These are phyloP conservation scores for Ceratocystis eucalypticola DNA, from an alignment of 2,329 filamentous ascomycete genomes.

Conservation along the genomic window DNA sequence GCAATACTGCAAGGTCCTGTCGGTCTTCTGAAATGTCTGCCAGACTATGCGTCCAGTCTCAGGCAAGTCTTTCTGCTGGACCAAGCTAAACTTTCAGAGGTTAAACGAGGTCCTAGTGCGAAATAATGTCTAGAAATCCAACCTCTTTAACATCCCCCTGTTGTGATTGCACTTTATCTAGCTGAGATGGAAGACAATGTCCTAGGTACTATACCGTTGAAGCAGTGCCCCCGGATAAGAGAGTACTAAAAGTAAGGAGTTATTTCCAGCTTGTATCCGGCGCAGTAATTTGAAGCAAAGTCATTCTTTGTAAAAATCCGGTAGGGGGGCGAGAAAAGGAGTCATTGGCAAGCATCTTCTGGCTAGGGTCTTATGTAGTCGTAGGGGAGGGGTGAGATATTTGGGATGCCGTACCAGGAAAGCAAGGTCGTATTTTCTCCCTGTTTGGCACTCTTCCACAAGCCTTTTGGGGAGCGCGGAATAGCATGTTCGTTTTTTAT, in stretches of 20 bases:
- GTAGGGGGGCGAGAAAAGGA: background rate
- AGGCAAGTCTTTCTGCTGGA: no score
- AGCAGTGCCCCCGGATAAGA: background rate
- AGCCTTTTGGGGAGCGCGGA: background rate
- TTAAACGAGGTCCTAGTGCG: background rate
- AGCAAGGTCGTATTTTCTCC: background rate
- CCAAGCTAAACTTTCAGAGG: background rate
- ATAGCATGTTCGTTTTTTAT: background rate
- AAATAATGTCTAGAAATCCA: background rate
- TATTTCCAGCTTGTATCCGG: background rate
- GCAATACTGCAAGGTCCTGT: no score
- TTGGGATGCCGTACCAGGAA: background rate
- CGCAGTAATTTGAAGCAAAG: background rate
- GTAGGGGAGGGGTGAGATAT: background rate
- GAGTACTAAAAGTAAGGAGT: background rate
- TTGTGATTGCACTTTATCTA: background rate
- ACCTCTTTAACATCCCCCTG: background rate
- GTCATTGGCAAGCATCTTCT: background rate
- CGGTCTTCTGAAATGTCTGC: no score
- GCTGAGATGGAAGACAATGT: background rate
- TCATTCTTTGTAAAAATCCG: background rate
- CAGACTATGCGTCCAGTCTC: no score
- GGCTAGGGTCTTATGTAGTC: background rate
- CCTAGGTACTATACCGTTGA: background rate
- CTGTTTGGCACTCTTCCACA: background rate